Percentiles rank a stretch among this genome's conserved stretches.
Evolutionary conservation across 2,329 filamentous ascomycete genomes (phyloP).

Genomic region (Microascus cirrosus): DNA sequence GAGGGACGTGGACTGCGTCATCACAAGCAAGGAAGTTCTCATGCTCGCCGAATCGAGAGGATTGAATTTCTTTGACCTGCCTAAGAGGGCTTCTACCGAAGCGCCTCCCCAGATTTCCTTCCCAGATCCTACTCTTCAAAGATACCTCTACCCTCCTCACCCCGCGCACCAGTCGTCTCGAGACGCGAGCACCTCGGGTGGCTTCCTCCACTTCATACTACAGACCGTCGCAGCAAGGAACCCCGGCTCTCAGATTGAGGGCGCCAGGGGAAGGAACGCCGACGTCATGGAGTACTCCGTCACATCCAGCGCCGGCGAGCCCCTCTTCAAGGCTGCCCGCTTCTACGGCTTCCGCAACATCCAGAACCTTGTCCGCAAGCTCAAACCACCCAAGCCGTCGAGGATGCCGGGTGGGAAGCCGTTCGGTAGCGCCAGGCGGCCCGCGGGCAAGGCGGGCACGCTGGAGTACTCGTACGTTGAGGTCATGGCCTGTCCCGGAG

Average conservation of each 20-base stretch:
- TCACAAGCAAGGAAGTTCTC: slow-evolving; percentile 88
- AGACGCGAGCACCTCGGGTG: slow-evolving; percentile 71
- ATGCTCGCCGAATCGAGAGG: slow-evolving; percentile 75
- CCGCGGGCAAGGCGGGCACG: slow-evolving; percentile 30
- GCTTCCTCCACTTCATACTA: slow-evolving; percentile 78
- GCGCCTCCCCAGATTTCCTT: slow-evolving; percentile 42
- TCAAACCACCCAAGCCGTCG: slow-evolving; percentile 71
- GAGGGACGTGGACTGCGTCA: slow-evolving; percentile 93
- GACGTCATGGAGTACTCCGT: slow-evolving; percentile 85
- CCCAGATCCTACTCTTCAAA: slow-evolving; percentile 58
- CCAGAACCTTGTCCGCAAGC: slow-evolving; percentile 85
- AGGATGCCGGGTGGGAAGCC: slow-evolving; percentile 68
- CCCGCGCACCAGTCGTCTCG: slow-evolving; percentile 30
- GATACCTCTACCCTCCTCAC: slow-evolving; percentile 61
- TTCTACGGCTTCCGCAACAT: slow-evolving; percentile 99
- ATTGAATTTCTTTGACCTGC: slow-evolving; percentile 63
- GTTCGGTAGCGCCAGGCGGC: slow-evolving; percentile 42
- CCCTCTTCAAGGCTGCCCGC: slow-evolving; percentile 68
- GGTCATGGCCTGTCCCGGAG: slow-evolving; percentile 98
- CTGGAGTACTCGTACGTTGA: slow-evolving; percentile 86
- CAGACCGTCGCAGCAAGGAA: slow-evolving; percentile 60
- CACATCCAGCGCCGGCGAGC: slow-evolving; percentile 39
- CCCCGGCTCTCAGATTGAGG: slow-evolving; percentile 60
- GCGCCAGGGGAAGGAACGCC: slow-evolving; percentile 69
- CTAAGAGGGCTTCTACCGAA: slow-evolving; percentile 39